phyloP scores from a whole-genome alignment of 306 rosid species.

The Aeschynomene evenia region DNA sequence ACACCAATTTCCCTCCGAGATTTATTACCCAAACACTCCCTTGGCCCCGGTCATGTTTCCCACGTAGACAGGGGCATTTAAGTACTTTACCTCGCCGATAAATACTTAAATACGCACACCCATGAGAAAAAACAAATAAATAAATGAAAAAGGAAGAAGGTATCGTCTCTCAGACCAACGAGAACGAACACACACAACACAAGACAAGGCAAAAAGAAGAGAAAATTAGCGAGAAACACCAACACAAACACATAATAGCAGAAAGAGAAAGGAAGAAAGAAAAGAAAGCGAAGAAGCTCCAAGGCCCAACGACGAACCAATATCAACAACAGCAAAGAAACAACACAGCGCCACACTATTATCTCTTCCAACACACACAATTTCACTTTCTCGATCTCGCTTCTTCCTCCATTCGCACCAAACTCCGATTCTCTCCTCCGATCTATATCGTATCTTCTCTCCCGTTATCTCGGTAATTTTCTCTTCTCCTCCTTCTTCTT shows the following conservation, averaged over 20 bases:
- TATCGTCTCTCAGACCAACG: conserved; percentile 51
- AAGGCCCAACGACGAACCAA: background rate
- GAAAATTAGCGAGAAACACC: background rate
- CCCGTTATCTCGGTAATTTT: conserved; percentile 45
- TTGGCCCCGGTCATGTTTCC: background rate
- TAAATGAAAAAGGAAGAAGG: conserved; percentile 25
- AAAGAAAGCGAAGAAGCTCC: background rate
- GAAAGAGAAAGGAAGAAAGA: conserved; percentile 3
- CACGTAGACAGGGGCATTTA: background rate
- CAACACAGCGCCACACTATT: background rate
- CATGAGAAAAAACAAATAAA: background rate
- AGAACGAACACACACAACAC: conserved; percentile 56
- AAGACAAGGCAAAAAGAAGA: conserved; percentile 27
- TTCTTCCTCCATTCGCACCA: conserved; percentile 44
- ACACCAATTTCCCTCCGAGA: background rate
- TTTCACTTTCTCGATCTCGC: conserved; percentile 56
- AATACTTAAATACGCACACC: background rate
- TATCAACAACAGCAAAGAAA: background rate
- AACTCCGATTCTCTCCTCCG: conserved; percentile 40
- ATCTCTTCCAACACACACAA: conserved; percentile 23
- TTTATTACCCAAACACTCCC: background rate
- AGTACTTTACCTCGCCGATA: background rate
- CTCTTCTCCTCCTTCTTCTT: background rate
- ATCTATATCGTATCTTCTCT: conserved; percentile 54
- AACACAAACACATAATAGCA: conserved; percentile 21